Conservation (phyloP, 2,329 filamentous ascomycete species). For the Alternaria metachromatica region DNA sequence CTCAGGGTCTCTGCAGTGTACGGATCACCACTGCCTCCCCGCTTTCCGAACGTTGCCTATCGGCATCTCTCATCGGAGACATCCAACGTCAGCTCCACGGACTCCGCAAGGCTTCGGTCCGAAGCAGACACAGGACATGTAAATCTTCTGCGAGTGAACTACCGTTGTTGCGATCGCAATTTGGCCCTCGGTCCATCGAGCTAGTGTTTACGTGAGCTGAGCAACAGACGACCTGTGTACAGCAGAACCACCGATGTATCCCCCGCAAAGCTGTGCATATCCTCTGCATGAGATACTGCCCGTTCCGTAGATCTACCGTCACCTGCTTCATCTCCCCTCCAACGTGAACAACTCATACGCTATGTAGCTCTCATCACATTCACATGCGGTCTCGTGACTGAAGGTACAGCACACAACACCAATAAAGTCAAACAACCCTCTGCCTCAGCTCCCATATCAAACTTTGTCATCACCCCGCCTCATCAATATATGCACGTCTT, state of each 20-base stretch:
- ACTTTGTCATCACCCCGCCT: not conserved
- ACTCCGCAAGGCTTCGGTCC: not conserved
- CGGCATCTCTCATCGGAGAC: not conserved
- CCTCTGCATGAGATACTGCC: not conserved
- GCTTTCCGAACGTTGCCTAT: constrained; percentile 1
- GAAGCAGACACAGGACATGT: not conserved
- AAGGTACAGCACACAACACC: not conserved
- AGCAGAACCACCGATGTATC: not conserved
- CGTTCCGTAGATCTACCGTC: not conserved
- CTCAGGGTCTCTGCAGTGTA: not conserved
- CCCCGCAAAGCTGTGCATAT: not conserved
- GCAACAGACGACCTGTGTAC: not conserved
- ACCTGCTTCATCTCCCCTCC: not conserved
- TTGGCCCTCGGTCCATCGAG: not conserved
- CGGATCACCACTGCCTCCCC: not conserved
- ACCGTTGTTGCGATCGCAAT: not conserved
- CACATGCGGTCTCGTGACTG: not conserved
- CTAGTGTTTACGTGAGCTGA: constrained; percentile 4
- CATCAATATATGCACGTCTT: not conserved
- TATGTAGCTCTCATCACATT: not conserved
- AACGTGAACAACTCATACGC: not conserved
- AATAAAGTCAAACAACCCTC: not conserved
- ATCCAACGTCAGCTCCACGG: constrained; percentile 1
- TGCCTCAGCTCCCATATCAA: not conserved
- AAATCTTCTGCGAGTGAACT: not conserved